Evolutionary conservation across 495 filamentous ascomycete species (phyloP).

Genomic region (Aspergillus sparsus): DNA sequence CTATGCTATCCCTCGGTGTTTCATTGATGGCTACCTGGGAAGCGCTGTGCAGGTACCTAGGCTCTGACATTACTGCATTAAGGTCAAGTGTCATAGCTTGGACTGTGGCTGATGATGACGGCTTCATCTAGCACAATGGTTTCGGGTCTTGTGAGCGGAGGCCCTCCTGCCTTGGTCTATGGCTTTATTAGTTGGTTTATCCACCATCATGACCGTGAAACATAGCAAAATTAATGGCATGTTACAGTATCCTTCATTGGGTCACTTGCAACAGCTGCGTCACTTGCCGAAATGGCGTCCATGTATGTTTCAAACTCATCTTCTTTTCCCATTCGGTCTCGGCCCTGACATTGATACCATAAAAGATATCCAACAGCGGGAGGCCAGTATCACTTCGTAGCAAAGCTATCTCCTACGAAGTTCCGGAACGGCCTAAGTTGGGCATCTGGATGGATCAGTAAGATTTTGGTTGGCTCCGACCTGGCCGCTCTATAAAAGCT

Average conservation of each 20-base stretch:
- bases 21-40: conserved; percentile 14
- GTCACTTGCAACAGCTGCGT: conserved; percentile 1
- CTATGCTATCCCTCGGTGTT: conserved; percentile 5
- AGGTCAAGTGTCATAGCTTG: too few relatives aligned
- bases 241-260: conserved; percentile 7
- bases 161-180: conserved; percentile 5
- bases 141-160: conserved; percentile 4
- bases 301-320: conserved; percentile 3
- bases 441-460: background rate
- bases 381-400: conserved; percentile 10
- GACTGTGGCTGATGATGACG: too few relatives aligned
- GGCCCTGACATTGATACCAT: background rate
- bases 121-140: background rate
- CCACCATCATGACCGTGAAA: background rate
- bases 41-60: conserved; percentile 1
- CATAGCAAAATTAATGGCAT: background rate
- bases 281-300: conserved; percentile 1
- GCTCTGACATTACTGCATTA: too few relatives aligned
- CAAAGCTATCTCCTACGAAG: background rate
- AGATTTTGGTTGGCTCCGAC: too few relatives aligned
- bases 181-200: conserved; percentile 5
- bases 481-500: too few relatives aligned
- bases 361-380: conserved; percentile 13
- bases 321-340: too few relatives aligned
- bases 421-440: conserved; percentile 1